Evolutionary conservation across 176 grass and related monocot species (phyloP), one percentile per base, ranked within the genome.

Genomic region (Aegilops speltoides): DNA sequence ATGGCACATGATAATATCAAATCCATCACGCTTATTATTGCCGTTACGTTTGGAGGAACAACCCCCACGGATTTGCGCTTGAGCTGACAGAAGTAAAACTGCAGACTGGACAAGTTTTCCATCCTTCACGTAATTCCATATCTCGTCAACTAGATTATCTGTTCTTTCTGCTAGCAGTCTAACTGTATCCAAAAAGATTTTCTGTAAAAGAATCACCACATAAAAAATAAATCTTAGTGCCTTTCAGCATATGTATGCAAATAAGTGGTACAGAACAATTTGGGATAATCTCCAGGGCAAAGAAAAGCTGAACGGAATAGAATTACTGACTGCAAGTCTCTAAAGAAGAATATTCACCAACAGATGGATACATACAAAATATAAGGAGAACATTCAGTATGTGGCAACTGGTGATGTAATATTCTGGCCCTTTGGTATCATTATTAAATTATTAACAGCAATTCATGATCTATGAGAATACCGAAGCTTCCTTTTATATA

Each of bases 141-240:
- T 68, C 65, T 68, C 65, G 34, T 68, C 29, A 68, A 68, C 65
- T 68, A 68, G 65, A 68, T 66, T 68, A 33, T 68, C 29, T 34
- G 65, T 68, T 68, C 65, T 66, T 68, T 68, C 65, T 9, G 65
- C 29, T 68, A 68, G 65, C 65, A 68, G 65, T 68, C 32, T 68
- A 68, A 68, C 8, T 3, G 65, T 34, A 33, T 68, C 65, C 65
- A 68, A 68, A 68, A 68, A 68, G 16, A 68, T 34, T 68, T 68
- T 68, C 63, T 66, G 63, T 66, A 66, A 66, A 31, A 15, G 12
- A 66, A 66, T 31, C 24, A 66, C 63, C 63, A 31, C 26, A 28
- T 66, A 66, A 66, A 66, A 66, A 66, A 6, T n/a, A n/a, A 52
- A 52, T 17, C 48, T 52, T 7, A 65, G 12, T 15, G 26, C 26